Evolutionary conservation across 352 stramenopile genomes (phyloP).

Genomic region (Blastocystis sp.): DNA sequence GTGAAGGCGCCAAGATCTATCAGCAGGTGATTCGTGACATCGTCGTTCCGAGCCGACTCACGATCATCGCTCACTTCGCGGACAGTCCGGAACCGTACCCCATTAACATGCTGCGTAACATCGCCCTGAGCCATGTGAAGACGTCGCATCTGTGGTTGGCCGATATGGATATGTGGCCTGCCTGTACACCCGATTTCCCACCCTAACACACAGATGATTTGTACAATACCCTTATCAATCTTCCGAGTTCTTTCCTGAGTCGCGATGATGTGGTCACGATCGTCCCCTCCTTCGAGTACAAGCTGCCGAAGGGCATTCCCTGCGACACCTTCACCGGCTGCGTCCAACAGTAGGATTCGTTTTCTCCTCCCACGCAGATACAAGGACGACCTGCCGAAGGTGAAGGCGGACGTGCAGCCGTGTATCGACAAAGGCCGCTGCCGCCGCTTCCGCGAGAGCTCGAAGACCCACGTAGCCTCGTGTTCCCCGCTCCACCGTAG

Average conservation of each 20-base stretch:
- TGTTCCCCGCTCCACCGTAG: no score
- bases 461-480: background rate
- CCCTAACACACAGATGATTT: background rate
- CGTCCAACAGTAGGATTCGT: background rate
- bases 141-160: conserved; percentile 40
- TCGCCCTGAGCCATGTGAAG: background rate
- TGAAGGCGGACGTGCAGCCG: background rate
- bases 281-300: conserved; percentile 14
- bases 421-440: background rate
- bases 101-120: conserved; percentile 43
- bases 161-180: conserved; percentile 54
- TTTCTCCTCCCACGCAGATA: background rate
- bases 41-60: background rate
- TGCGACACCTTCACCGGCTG: conserved; percentile 5
- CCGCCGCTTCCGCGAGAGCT: conserved; percentile 4
- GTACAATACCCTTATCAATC: background rate
- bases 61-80: background rate
- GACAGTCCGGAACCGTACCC: conserved; percentile 17
- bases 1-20: background rate
- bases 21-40: background rate
- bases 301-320: background rate
- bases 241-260: background rate
- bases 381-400: no score
- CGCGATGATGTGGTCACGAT: background rate
- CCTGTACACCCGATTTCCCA: background rate